Evolutionary conservation across 805 yeast genomes (phyloP).

Genomic region (Monosporozyma siamensis): DNA sequence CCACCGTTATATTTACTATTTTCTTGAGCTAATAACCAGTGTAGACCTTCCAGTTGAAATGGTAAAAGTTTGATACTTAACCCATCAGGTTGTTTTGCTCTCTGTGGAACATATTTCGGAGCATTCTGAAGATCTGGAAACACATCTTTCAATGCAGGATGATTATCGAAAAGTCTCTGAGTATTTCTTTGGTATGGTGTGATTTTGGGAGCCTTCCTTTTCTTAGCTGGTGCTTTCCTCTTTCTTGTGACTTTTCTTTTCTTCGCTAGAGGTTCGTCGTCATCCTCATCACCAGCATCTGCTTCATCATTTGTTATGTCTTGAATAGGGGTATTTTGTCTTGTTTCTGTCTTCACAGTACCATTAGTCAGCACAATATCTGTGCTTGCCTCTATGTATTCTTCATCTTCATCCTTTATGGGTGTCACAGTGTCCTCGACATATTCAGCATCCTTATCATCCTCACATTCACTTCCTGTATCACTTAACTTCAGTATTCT

Average conservation of each 20-base stretch:
- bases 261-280: constrained; percentile 17
- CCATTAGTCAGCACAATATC: neutral
- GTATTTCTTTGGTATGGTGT: constrained; percentile 67
- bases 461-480: constrained; percentile 10
- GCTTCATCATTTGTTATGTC: neutral
- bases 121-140: constrained; percentile 53
- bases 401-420: constrained; percentile 11
- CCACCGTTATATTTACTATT: constrained; percentile 77
- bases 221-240: constrained; percentile 17
- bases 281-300: constrained; percentile 9
- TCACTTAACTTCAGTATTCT: constrained; percentile 3
- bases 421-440: constrained; percentile 3
- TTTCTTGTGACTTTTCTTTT: constrained; percentile 15
- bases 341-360: neutral
- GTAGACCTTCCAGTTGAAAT: constrained; percentile 86
- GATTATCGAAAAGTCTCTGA: constrained; percentile 54
- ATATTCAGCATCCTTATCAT: constrained; percentile 14
- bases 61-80: constrained; percentile 71
- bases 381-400: constrained; percentile 9
- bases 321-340: neutral
- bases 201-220: constrained; percentile 40
- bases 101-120: constrained; percentile 39
- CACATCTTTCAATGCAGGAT: constrained; percentile 67
- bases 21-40: constrained; percentile 84
- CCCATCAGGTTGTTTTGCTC: constrained; percentile 68